Conservation (phyloP, 129 eudicot genomes). For the Scalesia atractyloides region DNA sequence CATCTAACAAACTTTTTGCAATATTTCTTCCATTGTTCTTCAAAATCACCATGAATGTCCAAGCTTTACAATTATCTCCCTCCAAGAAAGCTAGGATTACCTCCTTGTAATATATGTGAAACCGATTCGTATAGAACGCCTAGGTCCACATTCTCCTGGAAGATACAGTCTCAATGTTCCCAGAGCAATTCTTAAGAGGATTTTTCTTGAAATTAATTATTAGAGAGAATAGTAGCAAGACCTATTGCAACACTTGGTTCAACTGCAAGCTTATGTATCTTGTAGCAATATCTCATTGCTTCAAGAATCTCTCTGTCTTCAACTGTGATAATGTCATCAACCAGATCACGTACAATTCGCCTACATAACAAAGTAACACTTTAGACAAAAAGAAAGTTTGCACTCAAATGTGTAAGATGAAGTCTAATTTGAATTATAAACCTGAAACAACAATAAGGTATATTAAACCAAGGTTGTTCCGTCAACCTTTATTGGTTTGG, state of each 20-base stretch:
- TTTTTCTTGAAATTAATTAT: slow-evolving; percentile 58
- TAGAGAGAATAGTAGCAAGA: slow-evolving; percentile 81
- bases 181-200: slow-evolving; percentile 57
- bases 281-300: slow-evolving; percentile 83
- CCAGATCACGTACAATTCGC: slow-evolving; percentile 94
- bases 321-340: slow-evolving; percentile 77
- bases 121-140: slow-evolving; percentile 73
- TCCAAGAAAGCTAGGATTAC: too few relatives aligned
- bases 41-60: too few relatives aligned
- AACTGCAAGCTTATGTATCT: slow-evolving; percentile 79
- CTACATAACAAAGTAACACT: slow-evolving; percentile 31
- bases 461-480: too few relatives aligned
- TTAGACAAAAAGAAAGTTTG: too few relatives aligned
- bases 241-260: slow-evolving; percentile 98
- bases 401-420: too few relatives aligned
- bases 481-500: too few relatives aligned
- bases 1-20: too few relatives aligned
- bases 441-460: too few relatives aligned
- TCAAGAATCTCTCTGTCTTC: slow-evolving; percentile 78
- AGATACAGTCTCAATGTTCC: slow-evolving; percentile 64
- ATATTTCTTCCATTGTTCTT: too few relatives aligned
- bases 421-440: too few relatives aligned
- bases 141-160: slow-evolving; percentile 91
- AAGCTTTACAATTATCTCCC: too few relatives aligned
- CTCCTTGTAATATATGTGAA: too few relatives aligned